Conservation (phyloP, 805 yeast genomes). For the Kazachstania taianensis region DNA sequence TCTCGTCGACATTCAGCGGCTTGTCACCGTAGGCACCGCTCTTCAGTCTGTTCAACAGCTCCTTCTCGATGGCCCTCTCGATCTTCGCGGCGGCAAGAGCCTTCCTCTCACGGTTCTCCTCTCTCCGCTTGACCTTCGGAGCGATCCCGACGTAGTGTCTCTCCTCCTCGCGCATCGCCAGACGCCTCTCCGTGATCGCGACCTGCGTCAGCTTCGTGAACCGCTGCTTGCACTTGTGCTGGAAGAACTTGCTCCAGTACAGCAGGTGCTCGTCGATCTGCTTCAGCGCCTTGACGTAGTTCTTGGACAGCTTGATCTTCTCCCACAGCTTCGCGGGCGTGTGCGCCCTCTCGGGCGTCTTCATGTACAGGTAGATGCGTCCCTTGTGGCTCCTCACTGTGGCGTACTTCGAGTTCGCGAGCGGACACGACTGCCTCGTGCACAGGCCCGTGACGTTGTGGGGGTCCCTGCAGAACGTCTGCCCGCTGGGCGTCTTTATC, state of each 20-base stretch:
- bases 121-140: conserved; percentile 91
- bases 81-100: conserved; percentile 95
- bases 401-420: conserved; percentile 88
- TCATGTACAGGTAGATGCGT: conserved; percentile 77
- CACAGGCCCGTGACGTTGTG: conserved; percentile 94
- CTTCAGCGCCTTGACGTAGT: conserved; percentile 75
- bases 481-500: conserved; percentile 77
- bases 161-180: conserved; percentile 84
- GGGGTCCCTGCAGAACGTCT: conserved; percentile 90
- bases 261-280: conserved; percentile 82
- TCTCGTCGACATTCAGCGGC: conserved; percentile 93
- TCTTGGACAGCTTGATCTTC: conserved; percentile 79
- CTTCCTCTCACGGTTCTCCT: conserved; percentile 87
- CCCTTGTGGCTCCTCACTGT: conserved; percentile 78
- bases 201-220: conserved; percentile 91
- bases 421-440: conserved; percentile 86
- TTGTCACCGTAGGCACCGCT: conserved; percentile 98
- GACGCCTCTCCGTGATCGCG: conserved; percentile 86
- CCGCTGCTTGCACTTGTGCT: conserved; percentile 93
- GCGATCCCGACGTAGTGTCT: conserved; percentile 88
- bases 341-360: conserved; percentile 95
- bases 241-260: conserved; percentile 87
- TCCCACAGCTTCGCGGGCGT: conserved; percentile 94
- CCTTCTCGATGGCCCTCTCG: conserved; percentile 94
- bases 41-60: conserved; percentile 85